These are phyloP conservation scores for Penicillium alfredii DNA, from an alignment of 495 filamentous ascomycete species.

Conservation along the genomic window DNA sequence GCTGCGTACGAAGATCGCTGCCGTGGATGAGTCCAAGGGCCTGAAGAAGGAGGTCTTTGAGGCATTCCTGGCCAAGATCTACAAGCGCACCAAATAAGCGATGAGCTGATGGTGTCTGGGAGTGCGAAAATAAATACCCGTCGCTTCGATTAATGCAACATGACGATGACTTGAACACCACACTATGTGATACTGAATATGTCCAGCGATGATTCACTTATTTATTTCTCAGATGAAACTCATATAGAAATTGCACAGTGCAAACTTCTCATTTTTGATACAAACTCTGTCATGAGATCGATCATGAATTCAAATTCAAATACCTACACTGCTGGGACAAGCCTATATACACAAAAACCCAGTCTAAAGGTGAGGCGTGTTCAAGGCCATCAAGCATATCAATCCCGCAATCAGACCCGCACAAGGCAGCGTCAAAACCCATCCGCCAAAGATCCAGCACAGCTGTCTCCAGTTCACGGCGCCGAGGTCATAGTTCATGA, in stretches of 20 bases:
- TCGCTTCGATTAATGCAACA: background rate
- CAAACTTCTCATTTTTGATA: too few relatives aligned
- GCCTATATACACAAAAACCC: too few relatives aligned
- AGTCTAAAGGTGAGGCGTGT: slow-evolving; percentile 30
- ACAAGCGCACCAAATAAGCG: slow-evolving; percentile 94
- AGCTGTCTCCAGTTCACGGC: slow-evolving; percentile 37
- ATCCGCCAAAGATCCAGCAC: slow-evolving; percentile 30
- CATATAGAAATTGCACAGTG: too few relatives aligned
- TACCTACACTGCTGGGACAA: too few relatives aligned
- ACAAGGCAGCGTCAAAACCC: slow-evolving; percentile 37
- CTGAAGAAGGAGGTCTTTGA: slow-evolving; percentile 88
- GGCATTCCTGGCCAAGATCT: slow-evolving; percentile 89
- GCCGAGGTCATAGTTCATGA: slow-evolving; percentile 36
- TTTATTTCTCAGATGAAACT: slow-evolving; percentile 1
- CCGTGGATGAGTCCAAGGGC: slow-evolving; percentile 77
- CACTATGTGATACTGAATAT: too few relatives aligned
- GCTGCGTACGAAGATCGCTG: slow-evolving; percentile 64
- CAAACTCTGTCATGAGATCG: too few relatives aligned
- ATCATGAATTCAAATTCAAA: too few relatives aligned
- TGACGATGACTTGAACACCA: too few relatives aligned
- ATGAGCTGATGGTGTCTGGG: too few relatives aligned
- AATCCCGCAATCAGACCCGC: slow-evolving; percentile 32
- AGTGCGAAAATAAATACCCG: too few relatives aligned
- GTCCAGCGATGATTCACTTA: background rate
- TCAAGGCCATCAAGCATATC: slow-evolving; percentile 34